A percentile compares a stretch with the other conserved stretches of the same genome.
Evolutionary conservation across 2,329 filamentous ascomycete species (phyloP).

Genomic region (Phoma sp.): DNA sequence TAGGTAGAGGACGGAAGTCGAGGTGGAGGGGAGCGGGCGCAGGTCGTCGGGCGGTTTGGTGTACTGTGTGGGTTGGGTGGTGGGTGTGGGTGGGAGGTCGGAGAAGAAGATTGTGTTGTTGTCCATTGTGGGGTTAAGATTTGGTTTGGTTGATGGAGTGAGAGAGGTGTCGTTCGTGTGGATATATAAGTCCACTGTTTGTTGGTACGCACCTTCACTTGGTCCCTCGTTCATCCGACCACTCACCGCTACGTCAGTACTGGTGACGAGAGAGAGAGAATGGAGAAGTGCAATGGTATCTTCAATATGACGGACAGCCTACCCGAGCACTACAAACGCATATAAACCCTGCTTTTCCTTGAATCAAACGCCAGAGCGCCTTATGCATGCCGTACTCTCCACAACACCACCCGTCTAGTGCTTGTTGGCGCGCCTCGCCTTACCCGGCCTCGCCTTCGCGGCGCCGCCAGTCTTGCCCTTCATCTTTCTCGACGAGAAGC

Average conservation of each 20-base stretch:
- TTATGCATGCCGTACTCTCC: conserved; percentile 20
- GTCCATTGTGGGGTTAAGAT: conserved; percentile 15
- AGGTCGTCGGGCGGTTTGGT: conserved; percentile 25
- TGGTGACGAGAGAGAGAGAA: not conserved
- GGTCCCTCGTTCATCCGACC: not conserved
- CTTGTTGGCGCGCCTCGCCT: conserved; percentile 43
- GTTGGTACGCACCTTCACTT: not conserved
- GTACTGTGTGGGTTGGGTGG: not conserved
- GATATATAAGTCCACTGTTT: not conserved
- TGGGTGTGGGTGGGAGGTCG: not conserved
- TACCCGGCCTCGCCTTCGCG: conserved; percentile 41
- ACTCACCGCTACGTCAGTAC: not conserved
- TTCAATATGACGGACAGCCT: conserved; percentile 8
- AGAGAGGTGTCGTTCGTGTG: not conserved
- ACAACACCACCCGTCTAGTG: conserved; percentile 20
- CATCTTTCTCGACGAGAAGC: conserved; percentile 86
- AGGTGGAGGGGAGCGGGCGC: conserved; percentile 1
- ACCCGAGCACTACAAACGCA: conserved; percentile 3
- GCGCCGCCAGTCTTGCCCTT: conserved; percentile 60
- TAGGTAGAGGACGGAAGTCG: conserved; percentile 34
- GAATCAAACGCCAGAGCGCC: conserved; percentile 36
- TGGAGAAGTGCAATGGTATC: conserved; percentile 26
- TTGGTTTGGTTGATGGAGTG: not conserved
- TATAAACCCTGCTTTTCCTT: conserved; percentile 20
- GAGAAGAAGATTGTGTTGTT: conserved; percentile 16